Base-by-base conservation (phyloP, 2,329 filamentous ascomycete species). In the Colletotrichum somersetense region DNA sequence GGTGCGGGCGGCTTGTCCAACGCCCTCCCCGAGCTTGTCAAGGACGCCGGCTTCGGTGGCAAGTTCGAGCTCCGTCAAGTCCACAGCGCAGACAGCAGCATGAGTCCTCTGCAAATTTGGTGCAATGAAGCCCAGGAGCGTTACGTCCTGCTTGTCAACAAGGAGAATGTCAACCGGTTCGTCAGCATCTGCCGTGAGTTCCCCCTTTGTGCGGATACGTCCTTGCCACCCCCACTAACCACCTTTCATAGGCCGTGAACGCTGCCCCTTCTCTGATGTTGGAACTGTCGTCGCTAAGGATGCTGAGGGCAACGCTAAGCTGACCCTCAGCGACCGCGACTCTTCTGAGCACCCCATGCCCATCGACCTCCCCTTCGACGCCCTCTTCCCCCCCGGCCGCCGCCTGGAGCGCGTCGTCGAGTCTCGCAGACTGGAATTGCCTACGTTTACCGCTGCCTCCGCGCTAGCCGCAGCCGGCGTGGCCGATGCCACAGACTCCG, bases 51-150 rank as follows among this genome's bases (percentile, higher is more conserved):
- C 1, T 92, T 94, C 65, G 96, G 96, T 67, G 96, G 95, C 62
- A 92, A 90, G 57, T 98, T 99, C 75, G 96, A 99, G 82, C 88
- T 99, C n/a, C 91, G 96, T 74, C 94, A 98, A 78, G 88, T 99
- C 48, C 95, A 98, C 80, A 97, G 90, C 80, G 93, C 94, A 2
- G 96, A 98, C 81, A 90, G 88, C 75, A 92, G 94, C 79, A 96
- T 99, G 93, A 97, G 94, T 78, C 96, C 96, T 26, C 89, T 99
- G 70, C 94, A 98, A 80, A 97, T 99, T 58, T 98, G 96, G 95
- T 98, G 96, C 82, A 97, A 96, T 77, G 96, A 98, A 81, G 94
- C 96, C 0, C 96, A 99, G 80, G 96, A 99, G 82, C 89, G 96
- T 80, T 99, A 99, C 78, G 96, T 99, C 10, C 85, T 99, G 77